Evolutionary conservation across 805 yeast genomes (phyloP), one percentile per base, ranked within the genome.

Genomic region (Sugiyamaella qingdaonensis): DNA sequence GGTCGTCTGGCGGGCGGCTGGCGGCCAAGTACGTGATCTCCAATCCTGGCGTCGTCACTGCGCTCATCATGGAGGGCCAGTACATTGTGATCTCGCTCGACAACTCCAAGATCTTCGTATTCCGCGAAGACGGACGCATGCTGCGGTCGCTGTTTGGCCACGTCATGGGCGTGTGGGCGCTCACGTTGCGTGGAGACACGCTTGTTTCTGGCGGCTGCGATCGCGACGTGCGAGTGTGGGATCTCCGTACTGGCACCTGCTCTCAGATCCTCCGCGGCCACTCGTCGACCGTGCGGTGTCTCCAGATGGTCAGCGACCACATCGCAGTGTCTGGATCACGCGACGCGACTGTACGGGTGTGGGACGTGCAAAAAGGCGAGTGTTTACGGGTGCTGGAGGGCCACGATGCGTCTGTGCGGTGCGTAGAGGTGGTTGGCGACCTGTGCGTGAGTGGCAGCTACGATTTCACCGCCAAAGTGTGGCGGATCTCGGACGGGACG

Each of bases 161-260:
- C 67, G 89, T 94, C 49, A 96, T 90, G 77, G 99, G 98, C 39
- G 96, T 94, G 11, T 92, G 98, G 97, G 91, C 95, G 31, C 85
- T 94, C 55, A 86, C 91, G 42, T 88, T 96, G 1, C 89, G 85
- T 71, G 97, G 96, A 42, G 82, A 90, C 64, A 85, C 92, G 62
- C 79, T 92, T 59, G 96, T 92, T 18, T 84, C 95, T 34, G 98
- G 98, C 35, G 89, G 96, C 16, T 97, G 98, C 60, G 99, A 92
- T 71, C 80, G 97, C 65, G 91, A 96, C 36, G 96, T 92, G 19
- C 80, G 97, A 66, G 90, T 92, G 59, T 92, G 99, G 99, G 96
- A 92, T 70, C 78, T 91, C 60, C 76, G 82, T 58, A 80, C 92
- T 21, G 95, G 96, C 21, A 88, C 85, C 68, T 89, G 97, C 67